A percentile compares a stretch with the other conserved stretches of the same genome.
phyloP scores from a whole-genome alignment of 2,329 filamentous ascomycete species.

The Aspergillus floridensis region DNA sequence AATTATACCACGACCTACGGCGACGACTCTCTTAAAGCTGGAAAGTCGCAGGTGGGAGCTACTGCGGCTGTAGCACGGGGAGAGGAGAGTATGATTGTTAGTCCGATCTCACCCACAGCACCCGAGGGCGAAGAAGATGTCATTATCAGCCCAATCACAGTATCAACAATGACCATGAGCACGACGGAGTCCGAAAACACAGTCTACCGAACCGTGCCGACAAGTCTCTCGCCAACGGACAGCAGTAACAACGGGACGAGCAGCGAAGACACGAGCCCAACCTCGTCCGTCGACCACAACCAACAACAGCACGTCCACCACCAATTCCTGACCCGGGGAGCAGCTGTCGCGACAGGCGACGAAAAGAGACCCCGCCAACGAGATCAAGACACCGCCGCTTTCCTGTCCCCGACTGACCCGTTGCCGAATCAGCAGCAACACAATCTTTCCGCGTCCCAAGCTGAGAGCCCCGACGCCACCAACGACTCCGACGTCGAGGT shows the following conservation, averaged over 20 bases:
- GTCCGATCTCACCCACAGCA: not conserved
- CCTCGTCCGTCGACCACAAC: not conserved
- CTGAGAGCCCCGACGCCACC: not conserved
- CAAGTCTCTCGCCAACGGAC: not conserved
- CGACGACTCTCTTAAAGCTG: not conserved
- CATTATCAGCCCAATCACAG: not conserved
- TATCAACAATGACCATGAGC: not conserved
- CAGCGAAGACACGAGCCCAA: not conserved
- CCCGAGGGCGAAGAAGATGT: not conserved
- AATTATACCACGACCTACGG: not conserved
- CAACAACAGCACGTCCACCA: too few relatives aligned
- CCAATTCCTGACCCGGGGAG: not conserved
- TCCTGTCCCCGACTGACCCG: conserved; percentile 2
- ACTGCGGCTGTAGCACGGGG: not conserved
- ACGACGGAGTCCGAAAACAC: not conserved
- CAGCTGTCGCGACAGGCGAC: not conserved
- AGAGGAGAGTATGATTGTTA: not conserved
- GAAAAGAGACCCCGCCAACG: not conserved
- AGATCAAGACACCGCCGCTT: conserved; percentile 9
- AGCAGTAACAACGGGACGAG: not conserved
- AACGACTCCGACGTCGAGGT: conserved; percentile 18
- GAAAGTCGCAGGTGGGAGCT: not conserved
- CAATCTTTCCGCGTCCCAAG: not conserved
- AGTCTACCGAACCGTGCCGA: not conserved
- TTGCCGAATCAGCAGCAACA: not conserved